phyloP scores from a whole-genome alignment of 2,329 filamentous ascomycete genomes.

The Emericellopsis cladophorae region DNA sequence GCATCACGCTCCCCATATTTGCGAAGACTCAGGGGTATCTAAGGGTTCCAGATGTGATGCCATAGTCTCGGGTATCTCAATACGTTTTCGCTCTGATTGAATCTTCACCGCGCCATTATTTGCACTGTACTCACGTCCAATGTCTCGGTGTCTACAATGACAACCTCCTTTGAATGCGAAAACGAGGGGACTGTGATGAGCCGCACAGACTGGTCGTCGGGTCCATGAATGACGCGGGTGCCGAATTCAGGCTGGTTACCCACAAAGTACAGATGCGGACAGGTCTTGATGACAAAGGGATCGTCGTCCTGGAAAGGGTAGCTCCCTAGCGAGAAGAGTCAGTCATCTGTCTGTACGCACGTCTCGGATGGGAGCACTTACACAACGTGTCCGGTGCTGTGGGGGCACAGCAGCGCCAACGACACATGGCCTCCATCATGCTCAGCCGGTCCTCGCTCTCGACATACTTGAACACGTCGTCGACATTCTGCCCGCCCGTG shows the following conservation, averaged over 20 bases:
- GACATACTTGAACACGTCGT: constrained; percentile 89
- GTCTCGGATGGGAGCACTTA: constrained; percentile 31
- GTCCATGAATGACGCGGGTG: constrained; percentile 55
- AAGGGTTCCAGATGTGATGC: no score
- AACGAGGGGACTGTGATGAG: constrained; percentile 80
- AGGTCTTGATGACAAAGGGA: constrained; percentile 73
- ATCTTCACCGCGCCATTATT: constrained; percentile 19
- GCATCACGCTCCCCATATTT: background rate
- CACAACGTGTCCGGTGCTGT: constrained; percentile 94
- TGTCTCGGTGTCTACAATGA: constrained; percentile 77
- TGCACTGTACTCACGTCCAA: constrained; percentile 64
- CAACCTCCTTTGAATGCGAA: constrained; percentile 61
- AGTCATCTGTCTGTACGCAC: background rate
- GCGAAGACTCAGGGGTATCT: no score
- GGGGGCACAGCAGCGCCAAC: constrained; percentile 83
- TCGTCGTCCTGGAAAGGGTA: constrained; percentile 95
- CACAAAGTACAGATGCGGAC: constrained; percentile 84
- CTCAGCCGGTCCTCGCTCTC: constrained; percentile 63
- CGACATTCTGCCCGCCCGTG: constrained; percentile 82
- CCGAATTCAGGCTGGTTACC: constrained; percentile 74
- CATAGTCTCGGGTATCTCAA: background rate
- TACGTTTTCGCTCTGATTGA: background rate
- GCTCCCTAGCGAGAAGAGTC: constrained; percentile 47
- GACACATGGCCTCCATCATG: constrained; percentile 89
- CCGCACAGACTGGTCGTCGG: constrained; percentile 57